Percentiles rank a stretch among this genome's conserved stretches.
These are phyloP conservation scores for Cercospora citrullina DNA, from an alignment of 2,329 filamentous ascomycete species.

Conservation along the genomic window DNA sequence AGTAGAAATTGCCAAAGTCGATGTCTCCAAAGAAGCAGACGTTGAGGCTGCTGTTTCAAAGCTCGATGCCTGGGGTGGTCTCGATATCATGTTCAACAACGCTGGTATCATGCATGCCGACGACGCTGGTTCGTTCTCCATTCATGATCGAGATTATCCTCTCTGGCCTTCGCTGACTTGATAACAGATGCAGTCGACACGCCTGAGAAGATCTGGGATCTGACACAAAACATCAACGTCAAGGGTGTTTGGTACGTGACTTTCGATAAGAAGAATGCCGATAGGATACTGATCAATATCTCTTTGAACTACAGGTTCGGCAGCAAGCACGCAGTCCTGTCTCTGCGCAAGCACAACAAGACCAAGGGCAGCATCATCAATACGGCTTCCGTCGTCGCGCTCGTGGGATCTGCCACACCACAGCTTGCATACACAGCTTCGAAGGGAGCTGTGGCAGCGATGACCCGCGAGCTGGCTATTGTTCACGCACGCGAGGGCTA, in stretches of 20 bases:
- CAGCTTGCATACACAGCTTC: slow-evolving; percentile 91
- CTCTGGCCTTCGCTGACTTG: background rate
- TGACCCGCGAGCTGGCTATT: slow-evolving; percentile 88
- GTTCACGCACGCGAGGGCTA: slow-evolving; percentile 87
- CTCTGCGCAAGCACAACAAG: slow-evolving; percentile 79
- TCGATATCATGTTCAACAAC: slow-evolving; percentile 96
- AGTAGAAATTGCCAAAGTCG: slow-evolving; percentile 66
- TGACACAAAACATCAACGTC: slow-evolving; percentile 92
- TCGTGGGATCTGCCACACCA: slow-evolving; percentile 82
- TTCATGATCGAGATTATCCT: background rate
- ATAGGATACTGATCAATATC: background rate
- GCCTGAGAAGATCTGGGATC: slow-evolving; percentile 87
- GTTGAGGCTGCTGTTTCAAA: slow-evolving; percentile 72
- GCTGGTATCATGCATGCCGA: slow-evolving; percentile 93
- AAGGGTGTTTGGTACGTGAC: slow-evolving; percentile 78
- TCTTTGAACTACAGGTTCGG: slow-evolving; percentile 56
- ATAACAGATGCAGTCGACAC: slow-evolving; percentile 67
- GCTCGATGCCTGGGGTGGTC: slow-evolving; percentile 79
- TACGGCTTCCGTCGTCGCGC: slow-evolving; percentile 83
- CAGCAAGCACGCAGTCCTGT: slow-evolving; percentile 84
- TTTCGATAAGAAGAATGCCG: too few relatives aligned
- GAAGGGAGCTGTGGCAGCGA: slow-evolving; percentile 86
- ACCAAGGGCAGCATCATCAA: slow-evolving; percentile 81
- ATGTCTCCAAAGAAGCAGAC: slow-evolving; percentile 83
- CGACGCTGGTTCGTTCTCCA: slow-evolving; percentile 44